Evolutionary conservation across 306 rosid genomes (phyloP), one percentile per base, ranked within the genome.

Genomic region (Mimosa bimucronata): DNA sequence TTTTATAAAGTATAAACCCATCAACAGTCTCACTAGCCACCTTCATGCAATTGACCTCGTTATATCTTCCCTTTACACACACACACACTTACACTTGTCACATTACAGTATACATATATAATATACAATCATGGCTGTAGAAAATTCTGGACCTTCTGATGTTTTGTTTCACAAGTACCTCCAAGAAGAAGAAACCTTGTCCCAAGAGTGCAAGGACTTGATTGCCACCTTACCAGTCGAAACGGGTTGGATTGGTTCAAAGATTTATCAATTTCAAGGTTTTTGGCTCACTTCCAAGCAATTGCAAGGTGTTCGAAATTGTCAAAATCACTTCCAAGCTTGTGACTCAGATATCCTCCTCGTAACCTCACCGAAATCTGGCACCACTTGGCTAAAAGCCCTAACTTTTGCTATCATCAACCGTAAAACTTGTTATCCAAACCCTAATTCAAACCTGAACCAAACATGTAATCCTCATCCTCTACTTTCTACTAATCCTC

Each of bases 321-420:
- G 67, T 60, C 86, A 86, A 23, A 79, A 79, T 11, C 79, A 84
- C 80, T 88, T 88, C 71, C 66, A 82, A 44, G 69, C 89, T 12
- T 60, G 14, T 2, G 78, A 83, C 23, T 18, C 77, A 0, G 86
- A 86, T 40, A 55, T 88, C 48, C 21, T 88, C 73, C 86, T 81
- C 12, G 82, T 77, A 21, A 67, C 85, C 19, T 30, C 29, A 62
- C 89, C 85, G 13, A 88, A 86, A 75, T 72, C 85, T 3, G 90
- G 92, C 29, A 88, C 86, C 62, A 88, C 85, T 13, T 88, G 92
- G 92, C 72, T 84, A 16, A 84, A 86, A 71, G 87, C 90, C 9
- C 42, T 83, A 5, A 5, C 73, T 12, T 88, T 84, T 44, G 70
- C 88, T 2, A 28, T 74, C 3, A 28, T 80, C 0, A 86, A 84